These are phyloP conservation scores for Lachancea lanzarotensis DNA, from an alignment of 805 yeast species.

Conservation along the genomic window DNA sequence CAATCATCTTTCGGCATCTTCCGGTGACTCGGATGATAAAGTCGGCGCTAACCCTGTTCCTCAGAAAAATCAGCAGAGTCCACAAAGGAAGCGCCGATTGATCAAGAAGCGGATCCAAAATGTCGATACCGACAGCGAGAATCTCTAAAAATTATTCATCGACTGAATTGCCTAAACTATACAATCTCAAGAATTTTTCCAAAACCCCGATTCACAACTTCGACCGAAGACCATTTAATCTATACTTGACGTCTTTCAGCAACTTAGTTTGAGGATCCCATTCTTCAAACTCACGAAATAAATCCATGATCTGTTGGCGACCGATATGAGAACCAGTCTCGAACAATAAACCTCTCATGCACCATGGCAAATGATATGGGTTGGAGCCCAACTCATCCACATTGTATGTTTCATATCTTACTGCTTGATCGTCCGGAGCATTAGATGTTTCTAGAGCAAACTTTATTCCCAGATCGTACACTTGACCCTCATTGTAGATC, in stretches of 20 bases:
- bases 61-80: background rate
- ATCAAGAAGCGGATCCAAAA: conserved; percentile 20
- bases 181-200: background rate
- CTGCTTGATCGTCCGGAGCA: conserved; percentile 37
- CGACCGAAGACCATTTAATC: conserved; percentile 50
- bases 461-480: conserved; percentile 71
- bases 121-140: conserved; percentile 9
- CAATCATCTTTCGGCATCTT: conserved; percentile 10
- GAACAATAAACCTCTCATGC: conserved; percentile 72
- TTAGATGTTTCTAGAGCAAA: conserved; percentile 72
- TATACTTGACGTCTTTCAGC: conserved; percentile 75
- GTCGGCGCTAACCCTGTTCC: background rate
- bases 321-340: conserved; percentile 52
- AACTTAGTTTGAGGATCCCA: conserved; percentile 88
- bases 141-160: background rate
- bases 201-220: conserved; percentile 11
- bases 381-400: conserved; percentile 64
- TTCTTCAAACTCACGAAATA: conserved; percentile 64
- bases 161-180: background rate
- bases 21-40: conserved; percentile 8
- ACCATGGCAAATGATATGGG: conserved; percentile 90
- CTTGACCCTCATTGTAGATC: conserved; percentile 77
- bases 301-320: conserved; percentile 49
- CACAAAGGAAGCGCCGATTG: conserved; percentile 15
- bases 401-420: conserved; percentile 41